These are phyloP conservation scores for Entonaema liquescens DNA, from an alignment of 495 filamentous ascomycete species.

Conservation along the genomic window DNA sequence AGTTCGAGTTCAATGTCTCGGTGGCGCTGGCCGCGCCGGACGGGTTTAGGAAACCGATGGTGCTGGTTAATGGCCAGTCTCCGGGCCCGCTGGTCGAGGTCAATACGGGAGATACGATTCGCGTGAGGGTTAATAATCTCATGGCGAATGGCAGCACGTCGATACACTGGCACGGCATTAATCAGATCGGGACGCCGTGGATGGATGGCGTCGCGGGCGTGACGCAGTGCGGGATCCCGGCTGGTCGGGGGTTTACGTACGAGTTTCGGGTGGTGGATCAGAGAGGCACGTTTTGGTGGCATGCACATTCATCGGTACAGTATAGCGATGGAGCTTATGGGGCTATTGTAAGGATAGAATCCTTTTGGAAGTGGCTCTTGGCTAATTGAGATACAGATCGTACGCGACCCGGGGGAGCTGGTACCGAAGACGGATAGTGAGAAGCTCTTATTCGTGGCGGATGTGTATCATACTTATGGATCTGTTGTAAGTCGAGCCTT, in stretches of 20 bases:
- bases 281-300: slow-evolving; percentile 66
- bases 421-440: slow-evolving; percentile 41
- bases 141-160: slow-evolving; percentile 48
- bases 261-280: slow-evolving; percentile 56
- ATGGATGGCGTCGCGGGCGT: slow-evolving; percentile 57
- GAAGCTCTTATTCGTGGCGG: slow-evolving; percentile 43
- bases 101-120: slow-evolving; percentile 56
- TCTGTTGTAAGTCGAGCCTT: slow-evolving; percentile 40
- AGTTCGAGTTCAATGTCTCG: slow-evolving; percentile 45
- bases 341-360: slow-evolving; percentile 53
- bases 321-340: slow-evolving; percentile 58
- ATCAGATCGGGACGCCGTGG: slow-evolving; percentile 31
- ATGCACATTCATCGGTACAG: slow-evolving; percentile 64
- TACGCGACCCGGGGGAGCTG: slow-evolving; percentile 43
- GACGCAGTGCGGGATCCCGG: slow-evolving; percentile 61
- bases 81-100: slow-evolving; percentile 65
- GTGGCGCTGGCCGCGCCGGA: slow-evolving; percentile 54
- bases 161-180: slow-evolving; percentile 51
- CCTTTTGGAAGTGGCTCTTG: background rate
- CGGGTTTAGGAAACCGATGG: slow-evolving; percentile 60
- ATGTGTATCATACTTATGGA: slow-evolving; percentile 50
- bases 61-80: slow-evolving; percentile 64
- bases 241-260: slow-evolving; percentile 59
- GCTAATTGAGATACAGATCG: slow-evolving; percentile 19
- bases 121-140: slow-evolving; percentile 41